Evolutionary conservation across 768 basidiomycete species (phyloP).

Genomic region (Serpula lacrymans): DNA sequence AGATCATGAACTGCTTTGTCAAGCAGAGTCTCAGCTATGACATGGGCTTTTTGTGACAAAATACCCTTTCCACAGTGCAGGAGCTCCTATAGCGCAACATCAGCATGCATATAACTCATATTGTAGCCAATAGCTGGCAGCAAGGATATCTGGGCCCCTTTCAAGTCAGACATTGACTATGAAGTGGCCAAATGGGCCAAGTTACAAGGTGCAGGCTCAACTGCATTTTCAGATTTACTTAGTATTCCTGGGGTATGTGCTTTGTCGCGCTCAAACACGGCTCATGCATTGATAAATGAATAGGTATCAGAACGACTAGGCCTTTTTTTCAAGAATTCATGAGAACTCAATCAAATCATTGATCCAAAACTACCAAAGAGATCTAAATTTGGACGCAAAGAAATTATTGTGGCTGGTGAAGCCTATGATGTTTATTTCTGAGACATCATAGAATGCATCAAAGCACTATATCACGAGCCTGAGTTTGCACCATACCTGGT

Average conservation of each 20-base stretch:
- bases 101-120: no score
- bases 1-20: background rate
- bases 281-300: no score
- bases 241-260: constrained; percentile 37
- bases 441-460: constrained; percentile 35
- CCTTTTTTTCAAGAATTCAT: constrained; percentile 29
- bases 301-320: constrained; percentile 22
- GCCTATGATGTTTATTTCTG: constrained; percentile 29
- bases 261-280: no score
- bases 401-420: constrained; percentile 27
- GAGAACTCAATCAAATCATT: constrained; percentile 32
- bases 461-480: constrained; percentile 30
- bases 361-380: constrained; percentile 22
- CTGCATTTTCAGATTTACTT: constrained; percentile 36
- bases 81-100: background rate
- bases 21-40: background rate
- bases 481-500: constrained; percentile 28
- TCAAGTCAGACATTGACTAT: constrained; percentile 35
- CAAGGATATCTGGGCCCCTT: constrained; percentile 24
- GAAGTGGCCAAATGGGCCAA: constrained; percentile 41
- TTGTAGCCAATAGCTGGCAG: background rate
- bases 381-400: constrained; percentile 21
- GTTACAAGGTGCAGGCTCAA: constrained; percentile 30
- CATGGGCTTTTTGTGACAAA: background rate
- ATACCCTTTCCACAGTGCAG: background rate